These are phyloP conservation scores for Botryotinia globosa DNA, from an alignment of 2,329 filamentous ascomycete genomes.

Conservation along the genomic window DNA sequence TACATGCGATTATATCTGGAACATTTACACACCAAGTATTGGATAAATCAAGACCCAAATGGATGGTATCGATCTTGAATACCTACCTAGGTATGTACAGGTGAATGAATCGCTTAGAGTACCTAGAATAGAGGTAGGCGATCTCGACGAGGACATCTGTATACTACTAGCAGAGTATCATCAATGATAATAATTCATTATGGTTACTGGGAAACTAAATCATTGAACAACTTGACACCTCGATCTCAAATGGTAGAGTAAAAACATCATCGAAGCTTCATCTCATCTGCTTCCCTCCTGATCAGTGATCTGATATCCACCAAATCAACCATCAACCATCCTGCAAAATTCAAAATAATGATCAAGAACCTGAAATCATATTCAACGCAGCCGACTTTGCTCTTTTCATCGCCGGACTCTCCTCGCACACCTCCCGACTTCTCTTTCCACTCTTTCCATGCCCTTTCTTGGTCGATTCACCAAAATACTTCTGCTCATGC, in stretches of 20 bases:
- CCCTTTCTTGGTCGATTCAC: not conserved
- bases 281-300: not conserved
- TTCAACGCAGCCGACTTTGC: not conserved
- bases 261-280: not conserved
- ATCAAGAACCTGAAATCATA: not conserved
- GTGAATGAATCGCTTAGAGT: not conserved
- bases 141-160: not conserved
- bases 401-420: not conserved
- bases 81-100: too few relatives aligned
- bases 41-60: not conserved
- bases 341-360: not conserved
- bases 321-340: not conserved
- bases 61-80: not conserved
- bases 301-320: not conserved
- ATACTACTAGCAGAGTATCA: not conserved
- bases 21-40: not conserved
- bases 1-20: not conserved
- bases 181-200: not conserved
- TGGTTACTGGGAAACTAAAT: not conserved
- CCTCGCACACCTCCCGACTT: not conserved
- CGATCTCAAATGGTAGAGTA: not conserved
- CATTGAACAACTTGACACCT: not conserved
- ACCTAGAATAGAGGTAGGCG: not conserved
- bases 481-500: not conserved
- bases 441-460: slow-evolving; percentile 4